Base-by-base conservation (phyloP, 768 basidiomycete genomes). In the Exsudoporus frostii region DNA sequence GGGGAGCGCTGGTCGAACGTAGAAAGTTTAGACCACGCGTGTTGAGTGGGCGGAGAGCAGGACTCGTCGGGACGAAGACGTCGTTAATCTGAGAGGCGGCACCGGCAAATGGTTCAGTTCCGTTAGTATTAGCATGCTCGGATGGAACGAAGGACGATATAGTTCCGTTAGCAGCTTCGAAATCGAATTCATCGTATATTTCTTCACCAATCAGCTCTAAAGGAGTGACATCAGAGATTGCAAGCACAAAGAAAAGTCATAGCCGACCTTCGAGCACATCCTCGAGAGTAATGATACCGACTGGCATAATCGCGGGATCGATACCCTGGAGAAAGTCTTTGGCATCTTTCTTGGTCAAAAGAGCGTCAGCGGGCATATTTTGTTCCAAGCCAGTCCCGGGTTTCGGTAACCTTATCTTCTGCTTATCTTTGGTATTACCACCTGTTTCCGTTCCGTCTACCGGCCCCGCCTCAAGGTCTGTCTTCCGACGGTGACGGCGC, bases 221-320 rank as follows among this genome's bases (percentile, higher is more conserved):
- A 45, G 15, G n/a, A 17, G 3, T 6, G 4, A 51, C 20, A 10
- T 67, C 33, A 62, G 50, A 19, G 0, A 32, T 11, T 4, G 27
- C 6, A 4, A 40, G 14, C 10, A 34, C 6, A n/a, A 37, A 4
- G 5, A 45, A 20, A 19, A 29, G 51, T 27, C 13, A 29, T 14
- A 37, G 61, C 64, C 20, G 47, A 87, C 89, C 89, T 81, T 96
- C 93, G 10, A 96, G 76, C 9, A 96, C 90, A 58, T 96, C 93
- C 70, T 96, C 93, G 2, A 96, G 78, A 0, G 93, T 96, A 55
- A 96, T 94, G 61, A 96, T 92, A 45, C 93, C 93, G 24, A 94
- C 76, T 3, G 91, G 92, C 76, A 86, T 87, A 32, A 92, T 77
- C 19, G 85, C 83, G 0, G 86, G 89, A 66, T 94, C 91, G 49